Conservation (phyloP, 2,329 filamentous ascomycete genomes). For the Aspergillus caelatus region DNA sequence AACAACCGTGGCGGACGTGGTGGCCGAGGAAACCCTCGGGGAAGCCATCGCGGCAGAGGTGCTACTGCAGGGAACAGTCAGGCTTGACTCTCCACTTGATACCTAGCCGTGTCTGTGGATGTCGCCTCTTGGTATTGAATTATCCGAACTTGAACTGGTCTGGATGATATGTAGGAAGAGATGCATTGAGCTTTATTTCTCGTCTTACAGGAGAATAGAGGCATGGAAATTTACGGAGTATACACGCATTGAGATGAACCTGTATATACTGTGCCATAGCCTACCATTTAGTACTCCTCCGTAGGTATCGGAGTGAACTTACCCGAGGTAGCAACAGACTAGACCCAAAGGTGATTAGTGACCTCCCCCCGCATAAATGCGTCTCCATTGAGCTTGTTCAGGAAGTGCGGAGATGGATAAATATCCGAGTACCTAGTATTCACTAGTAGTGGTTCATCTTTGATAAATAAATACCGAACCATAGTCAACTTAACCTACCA, state of each 20-base stretch:
- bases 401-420: slow-evolving; percentile 13
- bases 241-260: not conserved
- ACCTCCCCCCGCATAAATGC: slow-evolving; percentile 1
- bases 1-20: slow-evolving; percentile 43
- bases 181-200: not conserved
- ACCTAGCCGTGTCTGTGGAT: not conserved
- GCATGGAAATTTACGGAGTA: not conserved
- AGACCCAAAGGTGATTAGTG: not conserved
- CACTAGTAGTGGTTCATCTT: not conserved
- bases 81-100: not conserved
- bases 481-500: not conserved
- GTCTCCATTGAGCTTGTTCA: not conserved
- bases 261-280: not conserved
- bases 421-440: slow-evolving; percentile 5
- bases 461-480: not conserved
- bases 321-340: not conserved
- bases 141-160: not conserved
- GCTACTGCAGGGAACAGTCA: slow-evolving; percentile 11
- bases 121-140: not conserved
- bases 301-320: not conserved
- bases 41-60: slow-evolving; percentile 30
- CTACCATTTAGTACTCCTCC: not conserved
- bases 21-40: slow-evolving; percentile 30
- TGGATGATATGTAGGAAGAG: not conserved
- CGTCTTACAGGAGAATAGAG: not conserved